Evolutionary conservation across 2,329 filamentous ascomycete species (phyloP), one percentile per base, ranked within the genome.

Genomic region (Dothistroma septosporum): DNA sequence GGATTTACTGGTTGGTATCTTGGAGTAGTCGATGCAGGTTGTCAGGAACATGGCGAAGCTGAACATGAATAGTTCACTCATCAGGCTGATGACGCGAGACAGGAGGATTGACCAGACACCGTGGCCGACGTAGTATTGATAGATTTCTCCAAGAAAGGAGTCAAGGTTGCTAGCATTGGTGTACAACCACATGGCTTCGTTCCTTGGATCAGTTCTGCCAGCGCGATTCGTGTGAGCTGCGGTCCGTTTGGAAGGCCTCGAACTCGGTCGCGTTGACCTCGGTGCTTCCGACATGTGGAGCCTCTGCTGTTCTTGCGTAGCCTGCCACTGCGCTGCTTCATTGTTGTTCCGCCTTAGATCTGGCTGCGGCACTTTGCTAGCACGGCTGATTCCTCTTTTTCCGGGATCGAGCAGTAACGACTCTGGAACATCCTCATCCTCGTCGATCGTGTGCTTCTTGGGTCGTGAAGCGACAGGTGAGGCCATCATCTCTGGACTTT

Each of bases 141-240:
- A 97, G 3, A 96, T 90, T 64, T 89, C 89, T 58, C 85, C 84
- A 71, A 96, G 86, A 73, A 96, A 97, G 69, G 86, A 88, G 75
- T 97, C 92, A 57, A 97, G 80, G 71, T 96, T 94, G 41, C 90
- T 86, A 60, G 94, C 90, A 70, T 96, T 96, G 58, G 90, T 90
- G 90, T 92, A 97, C 76, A 90, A 85, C 88, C 91, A 97, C 79
- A 96, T 85, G 3, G 92, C 92, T 74, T 87, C 89, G 71, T 93
- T 89, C 74, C 86, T 86, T 0, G 86, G 84, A 68, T 85, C 83
- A 31, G 81, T 77, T 47, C 52, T 58, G 0, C 46, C n/a, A 22
- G 57, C 24, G 24, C 6, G 28, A 21, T 79, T 65, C 1, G 74
- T 68, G 11, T 61, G 41, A 44, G 41, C 35, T 28, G 74, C 58